A percentile compares a stretch with the other conserved stretches of the same genome.
Conservation (phyloP, 768 basidiomycete species). For the Tylopilus subfusipes region DNA sequence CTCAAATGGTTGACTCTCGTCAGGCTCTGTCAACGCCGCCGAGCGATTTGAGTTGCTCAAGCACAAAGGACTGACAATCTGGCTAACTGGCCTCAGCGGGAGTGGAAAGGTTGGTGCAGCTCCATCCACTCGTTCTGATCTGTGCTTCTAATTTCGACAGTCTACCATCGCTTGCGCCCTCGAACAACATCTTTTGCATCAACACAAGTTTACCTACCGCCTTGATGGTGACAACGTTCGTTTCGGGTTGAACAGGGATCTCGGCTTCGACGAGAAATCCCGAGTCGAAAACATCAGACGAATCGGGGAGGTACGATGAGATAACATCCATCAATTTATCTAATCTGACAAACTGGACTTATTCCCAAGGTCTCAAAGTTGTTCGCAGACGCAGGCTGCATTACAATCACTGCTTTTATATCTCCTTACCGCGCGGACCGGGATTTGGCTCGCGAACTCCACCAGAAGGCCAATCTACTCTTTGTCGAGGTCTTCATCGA, state of each 20-base stretch:
- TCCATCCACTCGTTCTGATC: neutral
- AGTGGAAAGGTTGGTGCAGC: slow-evolving; percentile 75
- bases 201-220: slow-evolving; percentile 82
- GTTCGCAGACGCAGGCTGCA: slow-evolving; percentile 83
- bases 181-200: slow-evolving; percentile 90
- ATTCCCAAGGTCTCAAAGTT: slow-evolving; percentile 79
- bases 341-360: slow-evolving; percentile 11
- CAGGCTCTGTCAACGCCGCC: slow-evolving; percentile 65
- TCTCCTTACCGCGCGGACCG: slow-evolving; percentile 95
- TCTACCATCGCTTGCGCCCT: slow-evolving; percentile 96
- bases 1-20: neutral
- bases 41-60: slow-evolving; percentile 68
- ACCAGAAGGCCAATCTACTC: slow-evolving; percentile 64
- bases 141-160: slow-evolving; percentile 37
- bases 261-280: slow-evolving; percentile 90
- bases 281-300: slow-evolving; percentile 94
- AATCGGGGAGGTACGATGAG: slow-evolving; percentile 77
- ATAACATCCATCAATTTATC: neutral
- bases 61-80: slow-evolving; percentile 89
- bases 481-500: slow-evolving; percentile 97
- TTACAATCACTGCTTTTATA: slow-evolving; percentile 94
- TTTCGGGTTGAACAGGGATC: slow-evolving; percentile 94
- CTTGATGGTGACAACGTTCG: slow-evolving; percentile 96
- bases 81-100: slow-evolving; percentile 95
- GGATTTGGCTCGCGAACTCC: slow-evolving; percentile 74